These are phyloP conservation scores for Verbascum thapsus DNA, from an alignment of 257 asterid genomes.

Conservation along the genomic window DNA sequence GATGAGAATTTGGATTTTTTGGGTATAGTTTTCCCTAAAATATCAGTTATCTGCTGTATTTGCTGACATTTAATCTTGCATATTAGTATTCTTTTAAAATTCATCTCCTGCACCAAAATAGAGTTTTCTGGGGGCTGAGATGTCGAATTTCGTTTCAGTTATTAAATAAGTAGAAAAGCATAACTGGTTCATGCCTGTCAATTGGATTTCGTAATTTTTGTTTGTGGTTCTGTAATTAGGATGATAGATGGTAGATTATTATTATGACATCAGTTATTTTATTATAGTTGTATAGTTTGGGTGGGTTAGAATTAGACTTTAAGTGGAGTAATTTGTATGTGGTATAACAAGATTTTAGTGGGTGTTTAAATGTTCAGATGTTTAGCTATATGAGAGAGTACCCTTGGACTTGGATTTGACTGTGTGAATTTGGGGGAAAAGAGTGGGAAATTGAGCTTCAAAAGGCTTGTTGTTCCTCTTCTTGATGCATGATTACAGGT, in stretches of 20 bases:
- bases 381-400: no score
- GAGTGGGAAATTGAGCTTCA: slow-evolving; percentile 18
- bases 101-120: neutral
- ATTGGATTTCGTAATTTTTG: neutral
- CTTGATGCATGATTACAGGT: slow-evolving; percentile 24
- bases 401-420: slow-evolving; percentile 64
- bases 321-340: no score
- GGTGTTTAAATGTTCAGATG: no score
- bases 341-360: no score
- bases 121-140: neutral
- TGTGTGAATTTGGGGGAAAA: slow-evolving; percentile 24
- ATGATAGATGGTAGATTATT: neutral
- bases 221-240: neutral
- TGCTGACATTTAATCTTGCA: neutral
- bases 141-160: slow-evolving; percentile 14
- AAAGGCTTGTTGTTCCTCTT: slow-evolving; percentile 20
- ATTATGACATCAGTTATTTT: neutral
- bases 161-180: neutral
- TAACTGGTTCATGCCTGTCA: neutral
- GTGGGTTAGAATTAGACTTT: no score
- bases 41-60: neutral
- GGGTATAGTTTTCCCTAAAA: neutral
- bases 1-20: neutral
- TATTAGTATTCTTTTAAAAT: neutral
- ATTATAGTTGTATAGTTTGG: no score